Evolutionary conservation across 139 green algal genomes (phyloP).

Genomic region (Auxenochlorella pyrenoidosa): DNA sequence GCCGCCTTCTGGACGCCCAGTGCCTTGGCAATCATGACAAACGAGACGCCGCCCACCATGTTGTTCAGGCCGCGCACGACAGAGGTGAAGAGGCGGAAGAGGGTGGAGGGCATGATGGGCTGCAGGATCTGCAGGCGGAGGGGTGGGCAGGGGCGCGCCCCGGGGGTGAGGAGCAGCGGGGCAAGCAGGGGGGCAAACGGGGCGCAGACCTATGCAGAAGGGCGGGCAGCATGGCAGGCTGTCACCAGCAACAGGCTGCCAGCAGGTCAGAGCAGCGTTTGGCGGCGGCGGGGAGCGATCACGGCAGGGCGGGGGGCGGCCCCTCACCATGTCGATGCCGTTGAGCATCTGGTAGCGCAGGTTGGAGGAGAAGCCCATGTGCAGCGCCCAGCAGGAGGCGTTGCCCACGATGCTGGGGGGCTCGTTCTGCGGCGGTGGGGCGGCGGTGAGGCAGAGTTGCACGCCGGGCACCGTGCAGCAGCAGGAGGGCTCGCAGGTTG

Average conservation of each 20-base stretch:
- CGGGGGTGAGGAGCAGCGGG: background rate
- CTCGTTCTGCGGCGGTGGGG: slow-evolving; percentile 73
- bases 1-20: slow-evolving; percentile 89
- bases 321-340: slow-evolving; percentile 84
- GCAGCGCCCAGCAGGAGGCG: slow-evolving; percentile 85
- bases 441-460: too few species aligned
- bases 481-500: background rate
- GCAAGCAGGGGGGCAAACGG: too few species aligned
- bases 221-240: too few species aligned
- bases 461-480: background rate
- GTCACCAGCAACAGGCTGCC: too few species aligned
- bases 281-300: too few species aligned
- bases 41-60: slow-evolving; percentile 90
- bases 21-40: slow-evolving; percentile 88
- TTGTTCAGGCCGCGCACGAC: slow-evolving; percentile 91
- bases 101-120: slow-evolving; percentile 66
- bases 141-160: background rate
- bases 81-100: slow-evolving; percentile 86
- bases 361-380: slow-evolving; percentile 96
- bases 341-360: slow-evolving; percentile 94
- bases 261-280: too few species aligned
- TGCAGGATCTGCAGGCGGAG: slow-evolving; percentile 63
- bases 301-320: too few species aligned
- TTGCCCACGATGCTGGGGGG: slow-evolving; percentile 87
- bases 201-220: background rate